These are phyloP conservation scores for Fusarium odoratissimum DNA, from an alignment of 2,329 filamentous ascomycete genomes.

Conservation along the genomic window DNA sequence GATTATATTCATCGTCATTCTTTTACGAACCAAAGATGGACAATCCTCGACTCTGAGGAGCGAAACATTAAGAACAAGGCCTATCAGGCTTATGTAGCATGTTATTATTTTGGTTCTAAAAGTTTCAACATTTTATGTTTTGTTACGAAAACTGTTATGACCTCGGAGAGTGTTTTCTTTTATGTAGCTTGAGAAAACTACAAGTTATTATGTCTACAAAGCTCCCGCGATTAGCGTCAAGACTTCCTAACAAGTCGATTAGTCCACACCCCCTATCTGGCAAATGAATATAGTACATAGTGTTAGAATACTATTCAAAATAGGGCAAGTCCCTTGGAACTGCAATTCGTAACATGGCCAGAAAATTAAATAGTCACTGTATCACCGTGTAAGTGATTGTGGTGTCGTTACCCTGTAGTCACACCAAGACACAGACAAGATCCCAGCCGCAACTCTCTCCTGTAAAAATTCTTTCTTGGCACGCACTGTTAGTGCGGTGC, in stretches of 20 bases:
- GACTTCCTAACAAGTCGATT: no score
- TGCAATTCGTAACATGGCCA: not conserved
- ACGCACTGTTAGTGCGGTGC: no score
- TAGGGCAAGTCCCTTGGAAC: not conserved
- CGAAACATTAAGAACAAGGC: accelerated
- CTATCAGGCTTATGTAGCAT: not conserved
- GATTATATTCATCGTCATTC: not conserved
- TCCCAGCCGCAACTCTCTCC: no score
- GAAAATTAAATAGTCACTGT: not conserved
- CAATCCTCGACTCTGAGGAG: no score
- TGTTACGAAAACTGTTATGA: accelerated
- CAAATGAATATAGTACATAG: not conserved
- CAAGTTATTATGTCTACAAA: accelerated
- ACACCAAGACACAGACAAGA: not conserved
- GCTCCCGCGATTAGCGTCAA: accelerated
- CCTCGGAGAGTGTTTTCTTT: accelerated
- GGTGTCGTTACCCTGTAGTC: slow-evolving; percentile 12
- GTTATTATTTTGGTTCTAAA: accelerated
- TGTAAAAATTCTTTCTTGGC: no score
- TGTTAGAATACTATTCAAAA: no score
- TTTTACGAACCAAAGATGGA: not conserved
- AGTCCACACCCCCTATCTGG: not conserved
- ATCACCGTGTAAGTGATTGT: not conserved
- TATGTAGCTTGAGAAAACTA: no score
- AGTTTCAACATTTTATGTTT: accelerated